A percentile compares a stretch with the other conserved stretches of the same genome.
These are phyloP conservation scores for Citropsis articulata DNA, from an alignment of 345 rosid species.

Conservation along the genomic window DNA sequence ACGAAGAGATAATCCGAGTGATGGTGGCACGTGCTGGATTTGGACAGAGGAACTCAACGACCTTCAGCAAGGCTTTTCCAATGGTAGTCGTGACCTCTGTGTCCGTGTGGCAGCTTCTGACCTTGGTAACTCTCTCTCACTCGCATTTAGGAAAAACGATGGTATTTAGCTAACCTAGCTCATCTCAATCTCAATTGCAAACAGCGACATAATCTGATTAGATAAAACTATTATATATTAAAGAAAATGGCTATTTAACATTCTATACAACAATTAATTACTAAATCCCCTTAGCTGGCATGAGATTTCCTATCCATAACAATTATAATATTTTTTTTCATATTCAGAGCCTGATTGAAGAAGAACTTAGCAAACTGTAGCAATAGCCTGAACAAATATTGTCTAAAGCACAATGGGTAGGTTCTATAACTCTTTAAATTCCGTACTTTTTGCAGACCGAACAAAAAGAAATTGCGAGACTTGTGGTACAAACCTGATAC, in stretches of 20 bases:
- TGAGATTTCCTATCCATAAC: too few relatives aligned
- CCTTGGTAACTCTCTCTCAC: slow-evolving; percentile 20
- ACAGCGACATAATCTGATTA: slow-evolving; percentile 2
- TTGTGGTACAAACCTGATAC: slow-evolving; percentile 51
- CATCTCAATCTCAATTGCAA: slow-evolving; percentile 12
- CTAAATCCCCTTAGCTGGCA: too few relatives aligned
- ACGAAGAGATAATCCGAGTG: not conserved
- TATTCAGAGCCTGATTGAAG: not conserved
- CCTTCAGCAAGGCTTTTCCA: slow-evolving; percentile 11
- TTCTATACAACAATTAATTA: too few relatives aligned
- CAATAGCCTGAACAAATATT: not conserved
- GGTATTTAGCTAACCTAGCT: not conserved
- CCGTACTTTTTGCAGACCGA: not conserved
- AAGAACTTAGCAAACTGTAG: not conserved
- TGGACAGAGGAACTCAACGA: slow-evolving; percentile 20
- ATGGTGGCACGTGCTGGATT: slow-evolving; percentile 15
- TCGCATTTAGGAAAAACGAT: not conserved
- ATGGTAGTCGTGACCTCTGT: not conserved
- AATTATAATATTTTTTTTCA: not conserved
- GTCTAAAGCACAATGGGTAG: not conserved
- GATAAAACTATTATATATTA: not conserved
- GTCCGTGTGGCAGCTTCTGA: slow-evolving; percentile 20
- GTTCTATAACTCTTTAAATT: not conserved
- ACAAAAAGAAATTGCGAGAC: slow-evolving; percentile 35
- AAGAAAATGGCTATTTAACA: too few relatives aligned